Evolutionary conservation across 1,139 yeast species (phyloP), one percentile per base, ranked within the genome.

Genomic region (Candida glucosophila): DNA sequence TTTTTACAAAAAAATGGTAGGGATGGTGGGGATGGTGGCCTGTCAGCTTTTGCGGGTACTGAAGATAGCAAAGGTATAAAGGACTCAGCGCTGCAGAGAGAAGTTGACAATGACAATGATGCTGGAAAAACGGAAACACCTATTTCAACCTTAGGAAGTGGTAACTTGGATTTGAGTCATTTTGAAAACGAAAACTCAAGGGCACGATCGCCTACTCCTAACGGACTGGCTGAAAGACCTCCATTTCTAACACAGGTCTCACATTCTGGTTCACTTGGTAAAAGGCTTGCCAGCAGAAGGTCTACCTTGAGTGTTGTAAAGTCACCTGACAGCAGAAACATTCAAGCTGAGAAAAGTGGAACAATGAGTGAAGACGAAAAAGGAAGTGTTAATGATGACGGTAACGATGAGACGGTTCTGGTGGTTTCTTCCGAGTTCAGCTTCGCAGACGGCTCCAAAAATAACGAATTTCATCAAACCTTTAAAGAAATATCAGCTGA

Each of bases 81-180:
- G n/a, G n/a, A n/a, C n/a, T n/a, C n/a, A n/a, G n/a, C n/a, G n/a
- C n/a, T n/a, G n/a, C n/a, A n/a, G n/a, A n/a, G n/a, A n/a, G n/a
- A n/a, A n/a, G n/a, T n/a, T n/a, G n/a, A n/a, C n/a, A n/a, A n/a
- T n/a, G n/a, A n/a, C n/a, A n/a, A n/a, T n/a, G n/a, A n/a, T n/a
- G n/a, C n/a, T n/a, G n/a, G n/a, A n/a, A n/a, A n/a, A n/a, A n/a
- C n/a, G 20, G 61, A 69, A 33, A 58, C 74, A 19, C 67, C 80
- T 0, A 45, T 78, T 14, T 62, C 68, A 19, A 73, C 92, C 0
- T 48, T 83, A 36, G 95, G 95, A 2, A 61, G 66, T 30, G 95
- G 95, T 2, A 73, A 74, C 31, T 56, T 85, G 27, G 63, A 78
- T 0, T 52, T 83, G 11, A 77, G 72, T 26, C 69, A 71, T 22